Evolutionary conservation across 257 asterid species (phyloP), one percentile per base, ranked within the genome.

Genomic region (Nicotiana attenuata): DNA sequence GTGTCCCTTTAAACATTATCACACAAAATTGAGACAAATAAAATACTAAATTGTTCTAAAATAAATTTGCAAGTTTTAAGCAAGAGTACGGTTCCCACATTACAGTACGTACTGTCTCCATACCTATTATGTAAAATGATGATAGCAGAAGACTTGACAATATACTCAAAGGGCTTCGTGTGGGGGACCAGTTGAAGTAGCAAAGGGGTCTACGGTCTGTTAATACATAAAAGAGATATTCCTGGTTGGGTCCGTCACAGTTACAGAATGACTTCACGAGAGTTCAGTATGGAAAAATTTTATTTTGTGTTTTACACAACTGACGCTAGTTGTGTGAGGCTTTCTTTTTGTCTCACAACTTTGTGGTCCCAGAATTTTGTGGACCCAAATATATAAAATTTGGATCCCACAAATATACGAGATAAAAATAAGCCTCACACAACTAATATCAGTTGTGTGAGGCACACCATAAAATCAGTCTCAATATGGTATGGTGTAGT

Each of bases 201-300:
- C 26, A 57, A 7, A 57, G 26, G n/a, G 24, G 64, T 57, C 26
- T 57, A 17, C 10, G 64, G 26, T 1, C 28, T 55, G 53, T 15
- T 33, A 29, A 22, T 7, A 29, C 50, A 24, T 22, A 15, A 26
- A 77, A 56, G 38, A 28, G 61, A 28, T 77, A 77, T 56, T 56
- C 81, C 28, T 77, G 66, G 67, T 76, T 19, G 22, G 5, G 35
- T 56, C 50, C 13, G 50, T 41, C 3, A 33, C 67, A 53, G 81
- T 3, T 15, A 24, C 65, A 53, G 67, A 77, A 57, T 77, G 81
- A 56, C 67, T 77, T 76, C 80, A 76, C 80, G 80, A 76, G 65
- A 26, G 66, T 76, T 76, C 47, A 53, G 47, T 2, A 28, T 1
- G 29, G 3, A 28, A 28, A 28, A 28, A 28, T 28, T 28, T 28